Evolutionary conservation across 768 basidiomycete genomes (phyloP).

Genomic region (Saitozyma podzolica): DNA sequence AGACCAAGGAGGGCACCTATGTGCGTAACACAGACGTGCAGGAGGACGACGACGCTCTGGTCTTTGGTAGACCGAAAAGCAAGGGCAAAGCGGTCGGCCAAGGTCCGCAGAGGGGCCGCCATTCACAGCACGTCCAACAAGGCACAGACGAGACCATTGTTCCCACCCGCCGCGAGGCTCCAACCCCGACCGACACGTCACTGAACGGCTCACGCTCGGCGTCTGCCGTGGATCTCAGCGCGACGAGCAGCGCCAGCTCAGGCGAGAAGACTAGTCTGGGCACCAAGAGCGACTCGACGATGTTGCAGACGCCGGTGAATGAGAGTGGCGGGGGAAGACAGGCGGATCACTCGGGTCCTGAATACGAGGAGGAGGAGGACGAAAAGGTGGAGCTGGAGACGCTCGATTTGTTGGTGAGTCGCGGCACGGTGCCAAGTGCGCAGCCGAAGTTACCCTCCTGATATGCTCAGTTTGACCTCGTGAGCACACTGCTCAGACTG

Average conservation of each 20-base stretch:
- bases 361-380: not conserved
- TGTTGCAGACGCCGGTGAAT: not conserved
- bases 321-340: conserved; percentile 5
- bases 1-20: conserved; percentile 1
- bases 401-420: conserved; percentile 33
- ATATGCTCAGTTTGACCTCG: conserved; percentile 31
- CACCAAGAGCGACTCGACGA: not conserved
- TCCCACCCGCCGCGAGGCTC: too few relatives aligned
- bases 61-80: conserved; percentile 6
- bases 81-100: not conserved
- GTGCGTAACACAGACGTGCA: not conserved
- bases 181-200: too few relatives aligned
- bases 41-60: conserved; percentile 10
- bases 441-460: not conserved
- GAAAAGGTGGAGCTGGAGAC: conserved; percentile 8
- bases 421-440: not conserved
- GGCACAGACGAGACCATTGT: too few relatives aligned
- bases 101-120: too few relatives aligned
- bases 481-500: conserved; percentile 29
- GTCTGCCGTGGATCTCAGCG: too few relatives aligned
- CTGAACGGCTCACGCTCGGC: too few relatives aligned
- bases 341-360: not conserved
- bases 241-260: too few relatives aligned
- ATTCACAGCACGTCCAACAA: too few relatives aligned
- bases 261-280: not conserved